These are phyloP conservation scores for Cyathus striatus DNA, from an alignment of 768 basidiomycete genomes.

Conservation along the genomic window DNA sequence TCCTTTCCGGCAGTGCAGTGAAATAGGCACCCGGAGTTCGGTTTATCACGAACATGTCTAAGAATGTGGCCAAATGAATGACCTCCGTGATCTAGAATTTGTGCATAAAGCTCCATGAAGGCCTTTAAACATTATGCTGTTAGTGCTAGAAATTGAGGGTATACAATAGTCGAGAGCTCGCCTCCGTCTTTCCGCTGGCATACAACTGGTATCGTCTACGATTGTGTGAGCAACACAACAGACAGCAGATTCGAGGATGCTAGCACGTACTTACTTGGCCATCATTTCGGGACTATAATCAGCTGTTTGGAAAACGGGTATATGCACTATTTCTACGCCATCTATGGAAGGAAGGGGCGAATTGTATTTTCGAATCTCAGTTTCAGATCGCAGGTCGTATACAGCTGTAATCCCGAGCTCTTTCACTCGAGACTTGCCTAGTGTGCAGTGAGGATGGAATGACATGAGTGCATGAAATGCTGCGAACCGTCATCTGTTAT, in stretches of 20 bases:
- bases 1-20: constrained; percentile 89
- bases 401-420: constrained; percentile 61
- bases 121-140: constrained; percentile 37
- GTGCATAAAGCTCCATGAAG: constrained; percentile 76
- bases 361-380: constrained; percentile 72
- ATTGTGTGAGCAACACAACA: constrained; percentile 15
- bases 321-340: constrained; percentile 53
- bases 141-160: not conserved
- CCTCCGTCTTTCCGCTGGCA: constrained; percentile 78
- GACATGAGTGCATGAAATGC: not conserved
- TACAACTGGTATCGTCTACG: constrained; percentile 66
- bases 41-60: constrained; percentile 67
- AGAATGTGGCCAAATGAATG: constrained; percentile 66
- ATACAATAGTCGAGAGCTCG: constrained; percentile 14
- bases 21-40: constrained; percentile 60
- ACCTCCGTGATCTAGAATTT: constrained; percentile 74
- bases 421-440: constrained; percentile 55
- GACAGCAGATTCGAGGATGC: constrained; percentile 7
- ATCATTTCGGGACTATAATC: constrained; percentile 84
- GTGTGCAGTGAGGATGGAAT: constrained; percentile 1
- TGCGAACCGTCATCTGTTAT: constrained; percentile 65
- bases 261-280: constrained; percentile 67
- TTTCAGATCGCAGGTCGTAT: constrained; percentile 78
- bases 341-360: constrained; percentile 59
- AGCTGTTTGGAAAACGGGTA: constrained; percentile 64